Evolutionary conservation across 805 yeast species (phyloP), one percentile per base, ranked within the genome.

Genomic region (Wickerhamomyces ciferrii): DNA sequence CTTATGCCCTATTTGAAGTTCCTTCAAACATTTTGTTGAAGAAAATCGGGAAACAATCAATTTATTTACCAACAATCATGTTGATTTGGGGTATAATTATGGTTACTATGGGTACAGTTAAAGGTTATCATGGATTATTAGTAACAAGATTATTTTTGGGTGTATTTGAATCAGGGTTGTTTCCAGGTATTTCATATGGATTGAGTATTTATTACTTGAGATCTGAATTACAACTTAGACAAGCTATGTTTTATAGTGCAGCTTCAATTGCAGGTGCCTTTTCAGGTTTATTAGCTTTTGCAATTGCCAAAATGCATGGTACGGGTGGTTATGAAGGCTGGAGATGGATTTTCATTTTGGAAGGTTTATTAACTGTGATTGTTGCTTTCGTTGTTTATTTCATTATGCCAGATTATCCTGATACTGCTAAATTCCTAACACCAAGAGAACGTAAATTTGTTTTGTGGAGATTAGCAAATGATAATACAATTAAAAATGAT

Each of bases 71-170:
- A n/a, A n/a, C 35, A 15, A 32, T 32, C 4, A 32, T 32, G 35
- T 9, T 32, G 7, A 17, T 17, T 4, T 32, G 35, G 35, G 35
- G 35, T 4, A 32, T 32, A 15, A 18, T 32, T 5, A 32, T 32
- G 35, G 65, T 79, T 10, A 69, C 75, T 44, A 72, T 74, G 43
- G 80, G 78, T 23, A 73, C 75, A 2, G 74, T 71, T 5, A 63
- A 68, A 39, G 60, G 65, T 23, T 50, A 45, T 23, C 24, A 13
- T 2, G 48, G 47, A 11, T 42, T 50, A 37, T 39, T 46, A 44
- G 73, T 72, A 4, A 55, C 75, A 14, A 64, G 84, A 51, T 66
- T 78, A 24, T 51, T 78, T 21, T 56, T 74, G 20, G 78, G 78
- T 11, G 58, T 70, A 13, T 58, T 69, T 37, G 75, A 71, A 49